phyloP scores from a whole-genome alignment of 306 rosid genomes.

The Clitoria ternatea region DNA sequence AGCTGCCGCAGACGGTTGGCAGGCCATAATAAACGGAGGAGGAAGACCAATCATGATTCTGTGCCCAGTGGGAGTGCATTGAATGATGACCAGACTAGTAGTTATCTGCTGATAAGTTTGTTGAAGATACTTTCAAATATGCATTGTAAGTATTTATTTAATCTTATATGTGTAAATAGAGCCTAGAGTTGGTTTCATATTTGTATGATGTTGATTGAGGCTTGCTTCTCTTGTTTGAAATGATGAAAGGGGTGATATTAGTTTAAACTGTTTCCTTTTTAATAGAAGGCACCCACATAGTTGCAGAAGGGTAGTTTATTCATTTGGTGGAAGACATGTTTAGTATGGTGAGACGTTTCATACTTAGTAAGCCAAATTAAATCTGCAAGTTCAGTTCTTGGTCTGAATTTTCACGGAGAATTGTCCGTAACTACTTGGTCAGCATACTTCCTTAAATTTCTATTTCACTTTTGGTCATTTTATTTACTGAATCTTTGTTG shows the following conservation, averaged over 20 bases:
- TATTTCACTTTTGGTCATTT: not conserved
- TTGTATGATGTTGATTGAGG: not conserved
- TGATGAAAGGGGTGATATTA: not conserved
- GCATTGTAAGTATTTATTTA: constrained; percentile 41
- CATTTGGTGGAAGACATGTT: not conserved
- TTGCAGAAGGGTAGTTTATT: constrained; percentile 13
- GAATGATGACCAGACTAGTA: constrained; percentile 51
- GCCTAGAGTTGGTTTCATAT: constrained; percentile 10
- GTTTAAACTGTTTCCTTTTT: constrained; percentile 6
- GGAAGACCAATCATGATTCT: constrained; percentile 47
- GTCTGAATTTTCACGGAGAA: not conserved
- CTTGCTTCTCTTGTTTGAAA: constrained; percentile 16
- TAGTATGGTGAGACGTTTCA: not conserved
- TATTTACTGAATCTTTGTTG: not conserved
- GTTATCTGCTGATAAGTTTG: constrained; percentile 47
- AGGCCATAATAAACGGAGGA: constrained; percentile 55
- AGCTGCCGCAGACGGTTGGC: constrained; percentile 66
- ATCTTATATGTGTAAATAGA: not conserved
- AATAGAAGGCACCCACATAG: too few relatives aligned
- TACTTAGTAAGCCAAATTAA: not conserved
- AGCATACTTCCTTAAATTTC: not conserved
- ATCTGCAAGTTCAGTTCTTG: not conserved
- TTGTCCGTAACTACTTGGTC: not conserved
- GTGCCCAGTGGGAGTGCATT: constrained; percentile 40
- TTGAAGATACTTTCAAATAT: constrained; percentile 51